Conservation (phyloP, 768 basidiomycete species). For the Pleurotus cornucopiae region DNA sequence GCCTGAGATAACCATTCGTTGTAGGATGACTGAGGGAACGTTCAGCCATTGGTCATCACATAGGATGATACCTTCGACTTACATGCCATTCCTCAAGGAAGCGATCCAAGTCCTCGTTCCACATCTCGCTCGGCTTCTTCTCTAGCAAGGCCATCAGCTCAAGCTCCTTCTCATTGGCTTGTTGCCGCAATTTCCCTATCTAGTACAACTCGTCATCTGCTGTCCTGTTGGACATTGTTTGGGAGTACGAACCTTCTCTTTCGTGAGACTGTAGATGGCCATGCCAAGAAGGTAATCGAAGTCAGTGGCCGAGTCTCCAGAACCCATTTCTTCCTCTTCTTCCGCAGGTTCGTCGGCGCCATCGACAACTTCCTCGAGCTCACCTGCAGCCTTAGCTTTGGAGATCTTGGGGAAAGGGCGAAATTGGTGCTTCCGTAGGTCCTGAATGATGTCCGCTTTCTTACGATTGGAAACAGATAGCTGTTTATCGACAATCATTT, state of each 20-base stretch:
- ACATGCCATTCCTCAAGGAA: slow-evolving; percentile 88
- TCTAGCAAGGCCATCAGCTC: slow-evolving; percentile 78
- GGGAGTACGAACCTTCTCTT: slow-evolving; percentile 64
- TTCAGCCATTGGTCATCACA: too few species aligned
- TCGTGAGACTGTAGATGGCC: slow-evolving; percentile 93
- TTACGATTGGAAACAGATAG: slow-evolving; percentile 84
- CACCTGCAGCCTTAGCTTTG: slow-evolving; percentile 64
- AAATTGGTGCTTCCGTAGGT: slow-evolving; percentile 82
- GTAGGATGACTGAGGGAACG: slow-evolving; percentile 19
- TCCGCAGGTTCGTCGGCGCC: slow-evolving; percentile 49
- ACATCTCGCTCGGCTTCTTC: slow-evolving; percentile 76
- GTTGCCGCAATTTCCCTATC: slow-evolving; percentile 81
- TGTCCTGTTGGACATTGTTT: background rate
- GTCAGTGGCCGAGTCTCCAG: slow-evolving; percentile 48
- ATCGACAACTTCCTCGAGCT: slow-evolving; percentile 55
- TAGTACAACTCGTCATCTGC: slow-evolving; percentile 21
- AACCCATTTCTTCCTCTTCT: slow-evolving; percentile 23
- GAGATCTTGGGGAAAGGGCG: slow-evolving; percentile 83
- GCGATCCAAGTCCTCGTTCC: slow-evolving; percentile 84
- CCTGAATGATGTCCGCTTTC: slow-evolving; percentile 79
- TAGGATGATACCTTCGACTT: slow-evolving; percentile 21
- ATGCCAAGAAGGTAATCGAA: slow-evolving; percentile 94
- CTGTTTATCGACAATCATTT: slow-evolving; percentile 89
- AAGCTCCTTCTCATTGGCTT: slow-evolving; percentile 76
- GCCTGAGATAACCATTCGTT: slow-evolving; percentile 42